Base-by-base conservation (phyloP, 768 basidiomycete species). In the Suillus decipiens region DNA sequence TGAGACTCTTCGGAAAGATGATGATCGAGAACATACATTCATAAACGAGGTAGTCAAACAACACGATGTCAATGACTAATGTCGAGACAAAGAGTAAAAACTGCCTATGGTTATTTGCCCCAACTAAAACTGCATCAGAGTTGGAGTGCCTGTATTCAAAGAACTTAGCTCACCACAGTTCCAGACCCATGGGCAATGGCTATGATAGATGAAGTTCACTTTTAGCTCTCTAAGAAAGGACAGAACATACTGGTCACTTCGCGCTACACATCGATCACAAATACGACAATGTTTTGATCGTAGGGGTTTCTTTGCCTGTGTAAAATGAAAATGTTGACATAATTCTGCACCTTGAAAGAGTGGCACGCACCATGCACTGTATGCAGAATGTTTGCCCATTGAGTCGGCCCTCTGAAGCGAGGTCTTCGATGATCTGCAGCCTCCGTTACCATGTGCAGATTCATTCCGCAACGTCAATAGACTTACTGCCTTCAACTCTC, bases 111-210 rank as follows among this genome's bases (percentile, higher is more conserved):
- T 99, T 99, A 68, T 92, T 89, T 45, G 86, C 82, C 24, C 97
- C 97, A 59, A 99, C 95, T 93, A 31, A 17, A 37, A 10, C 57
- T 60, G 56, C 10, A 28, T 57, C 17, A 57, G 39, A 6, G 17
- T 37, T 19, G 24, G 28, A 57, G 39, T 41, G 39, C 11, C 7
- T 17, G 11, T 19, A 57, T 57, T 31, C 24, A 22, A 57, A 28
- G 37, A 17, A 12, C 39, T 19, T 64, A 37, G 76, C 90, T 33
- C 72, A 94, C 93, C 88, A 74, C 96, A 98, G 76, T 99, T 99
- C 96, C 96, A 99, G 17, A 98, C 89, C 97, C 97, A 99, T 1
- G 96, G 97, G 69, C 97, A 99, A 70, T 99, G 96, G 70, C 95
- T 96, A 54, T 9, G 60, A 34, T 34, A n/a, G 1, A 57, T 31